Evolutionary conservation across 495 filamentous ascomycete genomes (phyloP), one percentile per base, ranked within the genome.

Genomic region (Hypoxylon trugodes): DNA sequence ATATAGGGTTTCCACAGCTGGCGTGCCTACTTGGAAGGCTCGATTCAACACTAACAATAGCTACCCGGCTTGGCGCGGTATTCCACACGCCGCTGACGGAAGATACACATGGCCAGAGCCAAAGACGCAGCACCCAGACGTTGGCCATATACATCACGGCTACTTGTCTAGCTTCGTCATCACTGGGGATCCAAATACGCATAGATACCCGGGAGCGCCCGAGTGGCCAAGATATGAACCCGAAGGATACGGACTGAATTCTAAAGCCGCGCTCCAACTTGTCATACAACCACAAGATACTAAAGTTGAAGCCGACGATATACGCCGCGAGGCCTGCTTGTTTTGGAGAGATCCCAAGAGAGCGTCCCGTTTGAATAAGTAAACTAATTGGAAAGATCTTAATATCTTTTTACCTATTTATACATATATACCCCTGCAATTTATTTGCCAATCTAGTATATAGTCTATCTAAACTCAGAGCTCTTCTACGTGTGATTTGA

Each of bases 91-190:
- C 13, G 79, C 80, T 0, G 80, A 73, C 30, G 76, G 76, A 32
- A 59, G 52, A 7, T 75, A 69, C 1, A 76, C 80, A 0, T 75
- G 69, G 12, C 63, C 63, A 0, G 56, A 79, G 10, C 81, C 78
- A 0, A 66, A 71, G 4, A 70, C 71, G 0, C 75, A 84, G 30
- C 69, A 76, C 25, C 74, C 78, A 32, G 60, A 84, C 1, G 73
- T 80, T 0, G 77, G 76, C 0, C 72, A 66, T 0, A 69, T 84
- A 16, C 59, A 42, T 30, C 82, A 85, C 68, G 80, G 77, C 0
- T 85, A 85, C 38, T 59, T 82, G 42, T 79, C 79, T 8, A 81
- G 77, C 41, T 85, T 85, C 51, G 80, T 85, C 24, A 66, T 74
- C 0, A 74, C 63, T 1, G 82, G 82, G 1, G 77, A 84, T 64